These are phyloP conservation scores for Dactylellina drechsleri DNA, from an alignment of 2,329 filamentous ascomycete species.

Conservation along the genomic window DNA sequence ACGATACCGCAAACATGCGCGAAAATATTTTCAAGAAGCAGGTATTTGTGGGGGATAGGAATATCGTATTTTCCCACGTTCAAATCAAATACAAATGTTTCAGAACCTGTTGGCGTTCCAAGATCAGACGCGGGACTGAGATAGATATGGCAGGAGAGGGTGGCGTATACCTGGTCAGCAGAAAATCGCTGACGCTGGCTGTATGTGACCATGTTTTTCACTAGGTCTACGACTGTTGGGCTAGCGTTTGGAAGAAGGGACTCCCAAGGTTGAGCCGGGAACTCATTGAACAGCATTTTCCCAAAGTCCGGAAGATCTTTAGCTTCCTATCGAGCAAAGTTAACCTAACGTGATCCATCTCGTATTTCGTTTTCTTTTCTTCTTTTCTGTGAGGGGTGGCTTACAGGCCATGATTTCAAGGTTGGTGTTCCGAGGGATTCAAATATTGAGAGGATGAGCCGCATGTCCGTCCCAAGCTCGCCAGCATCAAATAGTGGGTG, in stretches of 20 bases:
- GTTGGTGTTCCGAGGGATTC: constrained; percentile 88
- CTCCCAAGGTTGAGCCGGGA: constrained; percentile 74
- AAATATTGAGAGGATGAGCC: constrained; percentile 91
- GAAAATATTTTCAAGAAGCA: not conserved
- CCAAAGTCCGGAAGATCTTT: constrained; percentile 82
- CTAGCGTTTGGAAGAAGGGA: constrained; percentile 73
- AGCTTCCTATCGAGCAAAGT: constrained; percentile 67
- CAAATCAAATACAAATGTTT: constrained; percentile 59
- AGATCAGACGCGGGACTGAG: constrained; percentile 56
- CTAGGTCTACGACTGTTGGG: constrained; percentile 71
- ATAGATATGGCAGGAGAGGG: constrained; percentile 30
- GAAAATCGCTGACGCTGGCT: constrained; percentile 74
- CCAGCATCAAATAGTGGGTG: constrained; percentile 82
- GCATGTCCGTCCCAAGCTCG: constrained; percentile 89
- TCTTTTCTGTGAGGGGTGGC: constrained; percentile 55
- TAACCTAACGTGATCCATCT: no score
- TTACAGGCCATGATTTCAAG: constrained; percentile 80
- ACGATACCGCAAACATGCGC: not conserved
- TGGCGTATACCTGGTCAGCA: constrained; percentile 68
- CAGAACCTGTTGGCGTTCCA: constrained; percentile 57
- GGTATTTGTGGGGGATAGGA: not conserved
- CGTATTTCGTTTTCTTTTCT: no score
- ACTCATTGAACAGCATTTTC: constrained; percentile 81
- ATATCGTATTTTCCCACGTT: not conserved
- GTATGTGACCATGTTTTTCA: constrained; percentile 76